Evolutionary conservation across 805 yeast genomes (phyloP).

Genomic region (Lipomyces lipofer): DNA sequence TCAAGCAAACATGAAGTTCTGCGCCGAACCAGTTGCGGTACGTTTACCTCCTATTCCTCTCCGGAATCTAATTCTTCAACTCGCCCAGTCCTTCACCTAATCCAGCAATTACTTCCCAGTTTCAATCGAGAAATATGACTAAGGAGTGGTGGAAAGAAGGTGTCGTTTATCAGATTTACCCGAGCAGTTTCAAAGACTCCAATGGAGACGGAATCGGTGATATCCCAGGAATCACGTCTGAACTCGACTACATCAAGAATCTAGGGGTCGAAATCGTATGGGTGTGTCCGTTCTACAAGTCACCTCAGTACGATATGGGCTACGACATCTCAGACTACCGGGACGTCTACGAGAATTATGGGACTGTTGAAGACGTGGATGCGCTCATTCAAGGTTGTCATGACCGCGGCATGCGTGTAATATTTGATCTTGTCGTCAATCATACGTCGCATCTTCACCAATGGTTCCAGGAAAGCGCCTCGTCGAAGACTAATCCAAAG

Average conservation of each 20-base stretch:
- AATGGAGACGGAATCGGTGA: slow-evolving; percentile 63
- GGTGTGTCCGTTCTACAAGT: slow-evolving; percentile 59
- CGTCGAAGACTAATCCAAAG: slow-evolving; percentile 53
- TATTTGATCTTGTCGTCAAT: slow-evolving; percentile 59
- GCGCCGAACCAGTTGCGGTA: too few species aligned
- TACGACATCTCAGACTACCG: slow-evolving; percentile 60
- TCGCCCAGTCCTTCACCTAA: too few species aligned
- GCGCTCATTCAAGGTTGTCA: slow-evolving; percentile 50
- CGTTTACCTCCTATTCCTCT: too few species aligned
- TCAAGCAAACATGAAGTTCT: too few species aligned
- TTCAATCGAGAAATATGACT: too few species aligned
- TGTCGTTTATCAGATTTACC: slow-evolving; percentile 59
- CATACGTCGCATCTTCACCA: slow-evolving; percentile 49
- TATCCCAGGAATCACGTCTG: slow-evolving; percentile 53
- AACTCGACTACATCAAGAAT: slow-evolving; percentile 52
- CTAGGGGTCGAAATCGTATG: slow-evolving; percentile 57
- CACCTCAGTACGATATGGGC: slow-evolving; percentile 65
- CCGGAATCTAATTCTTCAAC: too few species aligned
- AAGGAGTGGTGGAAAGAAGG: slow-evolving; percentile 62
- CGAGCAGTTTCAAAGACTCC: slow-evolving; percentile 60
- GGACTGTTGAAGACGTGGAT: slow-evolving; percentile 57
- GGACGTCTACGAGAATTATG: slow-evolving; percentile 53
- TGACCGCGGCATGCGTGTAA: slow-evolving; percentile 51
- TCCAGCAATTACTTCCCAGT: too few species aligned
- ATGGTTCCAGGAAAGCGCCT: slow-evolving; percentile 59